A percentile compares a stretch with the other conserved stretches of the same genome.
phyloP scores from a whole-genome alignment of 176 grass and related monocot species.

The Luzula sylvatica region DNA sequence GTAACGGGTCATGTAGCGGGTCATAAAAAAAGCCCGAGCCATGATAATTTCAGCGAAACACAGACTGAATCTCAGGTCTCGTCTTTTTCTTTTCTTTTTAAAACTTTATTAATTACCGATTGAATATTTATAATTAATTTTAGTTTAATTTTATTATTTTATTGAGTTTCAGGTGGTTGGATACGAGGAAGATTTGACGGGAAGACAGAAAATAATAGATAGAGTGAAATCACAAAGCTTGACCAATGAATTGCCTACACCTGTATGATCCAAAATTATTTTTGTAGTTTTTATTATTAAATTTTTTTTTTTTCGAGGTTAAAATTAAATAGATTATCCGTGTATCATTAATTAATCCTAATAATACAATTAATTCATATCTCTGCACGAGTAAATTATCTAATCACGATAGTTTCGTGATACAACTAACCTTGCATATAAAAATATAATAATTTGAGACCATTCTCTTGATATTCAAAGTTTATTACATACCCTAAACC shows the following conservation, averaged over 20 bases:
- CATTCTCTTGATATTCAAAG: too few species aligned
- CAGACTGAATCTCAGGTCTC: conserved; percentile 79
- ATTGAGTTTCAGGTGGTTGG: conserved; percentile 40
- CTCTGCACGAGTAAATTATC: too few species aligned
- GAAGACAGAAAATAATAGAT: conserved; percentile 90
- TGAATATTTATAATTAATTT: background rate
- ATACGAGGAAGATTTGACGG: conserved; percentile 82
- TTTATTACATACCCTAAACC: too few species aligned
- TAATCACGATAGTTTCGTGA: too few species aligned
- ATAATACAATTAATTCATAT: too few species aligned
- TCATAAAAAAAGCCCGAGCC: conserved; percentile 24
- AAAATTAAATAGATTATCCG: too few species aligned
- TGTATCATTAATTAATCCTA: too few species aligned
- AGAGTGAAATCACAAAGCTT: conserved; percentile 60
- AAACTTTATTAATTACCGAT: too few species aligned
- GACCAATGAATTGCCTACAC: conserved; percentile 23
- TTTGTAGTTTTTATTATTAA: conserved; percentile 4
- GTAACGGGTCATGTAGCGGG: conserved; percentile 2
- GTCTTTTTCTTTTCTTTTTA: background rate
- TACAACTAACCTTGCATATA: too few species aligned
- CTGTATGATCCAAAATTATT: conserved; percentile 1
- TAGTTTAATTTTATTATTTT: background rate
- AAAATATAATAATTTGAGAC: too few species aligned
- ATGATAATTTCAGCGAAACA: conserved; percentile 75
- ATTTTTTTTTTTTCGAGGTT: too few species aligned